phyloP scores from a whole-genome alignment of 2,329 filamentous ascomycete species.

The Venturia effusa region DNA sequence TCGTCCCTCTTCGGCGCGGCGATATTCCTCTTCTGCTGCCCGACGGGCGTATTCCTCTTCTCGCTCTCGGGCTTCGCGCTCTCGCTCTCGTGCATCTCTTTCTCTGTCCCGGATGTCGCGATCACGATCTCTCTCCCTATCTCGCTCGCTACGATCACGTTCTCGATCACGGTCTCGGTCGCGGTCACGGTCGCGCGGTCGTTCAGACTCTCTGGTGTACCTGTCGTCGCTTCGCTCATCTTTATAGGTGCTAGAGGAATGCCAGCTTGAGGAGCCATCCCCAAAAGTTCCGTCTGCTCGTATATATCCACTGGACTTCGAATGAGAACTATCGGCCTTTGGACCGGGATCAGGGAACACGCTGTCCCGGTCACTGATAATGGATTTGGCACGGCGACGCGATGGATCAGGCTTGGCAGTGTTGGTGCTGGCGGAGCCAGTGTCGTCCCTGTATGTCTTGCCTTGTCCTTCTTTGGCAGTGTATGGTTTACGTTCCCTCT shows the following conservation, averaged over 20 bases:
- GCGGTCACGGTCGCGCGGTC: conserved; percentile 7
- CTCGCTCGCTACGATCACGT: conserved; percentile 6
- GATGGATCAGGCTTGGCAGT: conserved; percentile 4
- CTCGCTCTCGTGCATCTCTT: conserved; percentile 5
- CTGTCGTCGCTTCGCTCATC: conserved; percentile 9
- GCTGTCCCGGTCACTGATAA: not conserved
- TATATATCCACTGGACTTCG: not conserved
- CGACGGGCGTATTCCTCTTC: conserved; percentile 5
- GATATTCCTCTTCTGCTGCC: conserved; percentile 4
- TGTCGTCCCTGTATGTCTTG: conserved; percentile 40
- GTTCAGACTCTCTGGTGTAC: not conserved
- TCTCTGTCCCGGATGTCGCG: conserved; percentile 5
- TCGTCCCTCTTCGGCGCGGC: conserved; percentile 2
- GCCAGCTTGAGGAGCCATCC: conserved; percentile 4
- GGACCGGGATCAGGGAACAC: conserved; percentile 1
- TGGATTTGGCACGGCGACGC: conserved; percentile 3
- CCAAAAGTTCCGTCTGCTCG: not conserved
- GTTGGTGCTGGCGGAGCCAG: conserved; percentile 9
- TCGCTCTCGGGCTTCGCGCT: conserved; percentile 8
- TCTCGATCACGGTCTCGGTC: conserved; percentile 10
- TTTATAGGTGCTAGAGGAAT: conserved; percentile 7
- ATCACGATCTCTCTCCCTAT: conserved; percentile 11
- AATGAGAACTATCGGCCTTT: not conserved
- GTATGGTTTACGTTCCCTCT: conserved; percentile 57
- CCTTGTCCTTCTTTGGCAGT: conserved; percentile 47